These are phyloP conservation scores for Amaranthus hypochondriacus DNA, from an alignment of 148 eudicot genomes.

Conservation along the genomic window DNA sequence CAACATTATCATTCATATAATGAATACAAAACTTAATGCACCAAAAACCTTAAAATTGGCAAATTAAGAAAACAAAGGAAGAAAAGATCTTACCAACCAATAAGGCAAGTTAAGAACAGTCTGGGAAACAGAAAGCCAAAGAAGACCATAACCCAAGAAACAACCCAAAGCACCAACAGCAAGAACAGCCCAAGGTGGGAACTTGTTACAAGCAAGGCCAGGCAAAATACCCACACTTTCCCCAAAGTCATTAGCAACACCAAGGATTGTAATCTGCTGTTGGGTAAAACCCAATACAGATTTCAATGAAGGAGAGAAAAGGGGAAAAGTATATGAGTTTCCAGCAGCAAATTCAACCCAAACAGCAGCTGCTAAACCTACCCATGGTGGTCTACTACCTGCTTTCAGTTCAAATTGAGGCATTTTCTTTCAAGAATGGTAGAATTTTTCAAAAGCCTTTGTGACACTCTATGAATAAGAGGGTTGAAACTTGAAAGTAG, in stretches of 20 bases:
- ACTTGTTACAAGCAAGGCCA: slow-evolving; percentile 78
- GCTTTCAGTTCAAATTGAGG: slow-evolving; percentile 33
- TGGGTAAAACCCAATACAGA: slow-evolving; percentile 69
- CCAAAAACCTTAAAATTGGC: background rate
- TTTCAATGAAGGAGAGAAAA: slow-evolving; percentile 63
- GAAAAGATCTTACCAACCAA: slow-evolving; percentile 51
- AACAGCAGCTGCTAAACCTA: slow-evolving; percentile 84
- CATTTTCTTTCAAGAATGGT: slow-evolving; percentile 7
- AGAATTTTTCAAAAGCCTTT: background rate
- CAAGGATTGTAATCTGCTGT: slow-evolving; percentile 78
- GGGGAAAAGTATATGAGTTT: slow-evolving; percentile 63
- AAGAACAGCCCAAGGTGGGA: slow-evolving; percentile 82
- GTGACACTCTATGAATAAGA: background rate
- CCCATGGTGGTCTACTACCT: slow-evolving; percentile 96
- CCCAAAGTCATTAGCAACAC: slow-evolving; percentile 89
- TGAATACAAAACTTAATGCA: background rate
- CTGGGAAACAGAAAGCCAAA: slow-evolving; percentile 86
- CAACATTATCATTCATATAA: background rate
- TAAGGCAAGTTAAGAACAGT: slow-evolving; percentile 73
- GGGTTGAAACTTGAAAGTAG: background rate
- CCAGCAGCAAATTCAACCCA: slow-evolving; percentile 95
- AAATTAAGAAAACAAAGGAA: background rate
- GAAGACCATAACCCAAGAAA: slow-evolving; percentile 78
- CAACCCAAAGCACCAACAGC: slow-evolving; percentile 50
- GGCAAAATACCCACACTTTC: slow-evolving; percentile 87